Evolutionary conservation across 2,329 filamentous ascomycete genomes (phyloP).

Genomic region (Diaporthe ampelina): DNA sequence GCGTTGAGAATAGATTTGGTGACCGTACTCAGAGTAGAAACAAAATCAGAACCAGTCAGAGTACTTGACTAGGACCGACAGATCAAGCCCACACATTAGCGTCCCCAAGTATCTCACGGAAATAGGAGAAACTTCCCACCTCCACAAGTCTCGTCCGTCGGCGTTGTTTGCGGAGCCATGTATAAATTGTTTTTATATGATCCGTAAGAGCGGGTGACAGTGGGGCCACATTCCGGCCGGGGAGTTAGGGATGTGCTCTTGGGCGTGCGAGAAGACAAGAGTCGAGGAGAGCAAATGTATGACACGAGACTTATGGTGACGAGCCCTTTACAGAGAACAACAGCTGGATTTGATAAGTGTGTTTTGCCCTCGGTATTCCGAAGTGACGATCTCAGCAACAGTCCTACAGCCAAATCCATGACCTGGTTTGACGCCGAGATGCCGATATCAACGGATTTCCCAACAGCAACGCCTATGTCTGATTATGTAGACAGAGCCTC

Average conservation of each 20-base stretch:
- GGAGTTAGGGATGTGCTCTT: slow-evolving; percentile 34
- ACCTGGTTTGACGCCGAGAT: not conserved
- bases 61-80: too few species aligned
- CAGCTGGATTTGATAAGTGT: not conserved
- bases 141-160: not conserved
- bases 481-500: not conserved
- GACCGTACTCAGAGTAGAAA: too few species aligned
- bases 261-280: not conserved
- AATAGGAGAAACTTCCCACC: not conserved
- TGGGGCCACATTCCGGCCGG: not conserved
- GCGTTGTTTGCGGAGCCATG: not conserved
- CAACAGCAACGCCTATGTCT: not conserved
- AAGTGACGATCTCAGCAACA: not conserved
- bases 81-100: not conserved
- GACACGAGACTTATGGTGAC: too few species aligned
- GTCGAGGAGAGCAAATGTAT: not conserved
- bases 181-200: too few species aligned
- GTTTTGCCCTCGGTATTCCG: not conserved
- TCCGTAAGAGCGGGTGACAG: too few species aligned
- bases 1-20: too few species aligned
- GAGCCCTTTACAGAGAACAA: not conserved
- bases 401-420: not conserved
- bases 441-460: slow-evolving; percentile 28
- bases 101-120: not conserved
- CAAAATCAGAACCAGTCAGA: too few species aligned